These are phyloP conservation scores for Trametes elegans DNA, from an alignment of 768 basidiomycete species.

Conservation along the genomic window DNA sequence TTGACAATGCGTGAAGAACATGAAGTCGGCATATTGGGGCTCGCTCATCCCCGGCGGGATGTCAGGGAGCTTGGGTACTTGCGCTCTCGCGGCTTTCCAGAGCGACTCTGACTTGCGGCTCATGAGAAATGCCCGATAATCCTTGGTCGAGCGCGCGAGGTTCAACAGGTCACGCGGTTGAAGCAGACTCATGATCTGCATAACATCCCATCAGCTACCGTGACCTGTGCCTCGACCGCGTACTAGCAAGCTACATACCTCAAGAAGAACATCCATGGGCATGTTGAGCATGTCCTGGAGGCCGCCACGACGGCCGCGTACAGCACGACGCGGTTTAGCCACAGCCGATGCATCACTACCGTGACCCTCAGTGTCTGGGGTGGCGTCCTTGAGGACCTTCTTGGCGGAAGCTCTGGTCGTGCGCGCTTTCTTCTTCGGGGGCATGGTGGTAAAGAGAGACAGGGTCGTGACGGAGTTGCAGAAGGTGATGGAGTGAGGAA, in stretches of 20 bases:
- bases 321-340: not conserved
- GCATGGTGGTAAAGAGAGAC: too few species aligned
- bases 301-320: not conserved
- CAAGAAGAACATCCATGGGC: conserved; percentile 10
- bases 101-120: not conserved
- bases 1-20: conserved; percentile 8
- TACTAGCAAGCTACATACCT: not conserved
- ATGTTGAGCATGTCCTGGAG: conserved; percentile 7
- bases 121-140: conserved; percentile 7
- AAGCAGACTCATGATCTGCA: conserved; percentile 3
- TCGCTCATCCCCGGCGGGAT: conserved; percentile 17
- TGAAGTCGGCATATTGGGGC: conserved; percentile 15
- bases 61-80: conserved; percentile 6
- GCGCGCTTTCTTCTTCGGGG: too few species aligned
- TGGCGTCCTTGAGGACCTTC: too few species aligned
- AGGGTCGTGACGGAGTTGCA: too few species aligned
- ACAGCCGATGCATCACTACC: too few species aligned
- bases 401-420: too few species aligned
- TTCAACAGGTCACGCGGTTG: conserved; percentile 10
- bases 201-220: too few species aligned
- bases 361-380: too few species aligned
- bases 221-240: not conserved
- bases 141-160: conserved; percentile 8
- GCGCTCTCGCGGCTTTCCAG: conserved; percentile 12
- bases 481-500: too few species aligned